Evolutionary conservation across 129 eudicot species (phyloP).

Genomic region (Helianthus tuberosus): DNA sequence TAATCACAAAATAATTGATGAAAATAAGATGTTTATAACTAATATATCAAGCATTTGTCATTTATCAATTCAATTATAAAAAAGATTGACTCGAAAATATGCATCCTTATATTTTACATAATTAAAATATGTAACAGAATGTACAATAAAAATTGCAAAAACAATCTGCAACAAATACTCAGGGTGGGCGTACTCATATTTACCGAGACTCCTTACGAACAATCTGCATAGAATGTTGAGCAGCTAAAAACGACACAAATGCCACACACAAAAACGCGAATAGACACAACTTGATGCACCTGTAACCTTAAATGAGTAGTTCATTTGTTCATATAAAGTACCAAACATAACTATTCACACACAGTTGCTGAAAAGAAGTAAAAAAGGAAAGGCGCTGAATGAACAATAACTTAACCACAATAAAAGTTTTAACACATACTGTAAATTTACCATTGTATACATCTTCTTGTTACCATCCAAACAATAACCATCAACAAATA

Average conservation of each 20-base stretch:
- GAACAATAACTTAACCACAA: neutral
- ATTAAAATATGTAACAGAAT: neutral
- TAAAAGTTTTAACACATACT: neutral
- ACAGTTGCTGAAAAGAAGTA: neutral
- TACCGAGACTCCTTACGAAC: neutral
- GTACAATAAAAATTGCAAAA: neutral
- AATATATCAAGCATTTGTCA: too few relatives aligned
- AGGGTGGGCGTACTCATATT: neutral
- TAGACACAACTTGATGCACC: neutral
- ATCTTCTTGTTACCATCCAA: constrained; percentile 3
- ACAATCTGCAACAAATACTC: neutral
- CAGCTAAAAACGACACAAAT: neutral
- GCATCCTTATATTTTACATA: neutral
- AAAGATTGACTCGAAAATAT: too few relatives aligned
- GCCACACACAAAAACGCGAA: neutral
- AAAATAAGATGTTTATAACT: too few relatives aligned
- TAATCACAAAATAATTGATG: too few relatives aligned
- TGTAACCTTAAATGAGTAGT: neutral
- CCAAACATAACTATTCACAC: neutral
- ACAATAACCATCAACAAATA: constrained; percentile 12
- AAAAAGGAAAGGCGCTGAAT: neutral
- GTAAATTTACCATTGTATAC: constrained; percentile 1
- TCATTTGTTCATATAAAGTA: neutral
- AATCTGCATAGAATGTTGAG: constrained; percentile 2
- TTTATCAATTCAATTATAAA: too few relatives aligned